A percentile compares a stretch with the other conserved stretches of the same genome.
These are phyloP conservation scores for Exophiala oligosperma DNA, from an alignment of 2,329 filamentous ascomycete genomes.

Conservation along the genomic window DNA sequence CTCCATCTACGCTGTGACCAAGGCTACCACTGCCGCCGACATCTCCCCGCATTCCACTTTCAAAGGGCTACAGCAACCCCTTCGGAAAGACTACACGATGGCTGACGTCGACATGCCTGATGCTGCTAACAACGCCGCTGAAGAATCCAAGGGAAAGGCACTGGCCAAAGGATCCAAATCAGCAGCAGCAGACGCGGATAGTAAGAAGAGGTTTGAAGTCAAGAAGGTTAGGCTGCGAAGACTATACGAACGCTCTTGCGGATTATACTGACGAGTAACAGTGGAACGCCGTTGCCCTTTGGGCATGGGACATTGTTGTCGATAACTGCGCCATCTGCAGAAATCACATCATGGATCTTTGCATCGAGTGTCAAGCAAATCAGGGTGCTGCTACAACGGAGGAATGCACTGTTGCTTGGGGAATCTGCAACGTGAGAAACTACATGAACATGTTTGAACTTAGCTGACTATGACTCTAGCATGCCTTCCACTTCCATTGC, in stretches of 20 bases:
- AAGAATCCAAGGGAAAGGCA: slow-evolving; percentile 54
- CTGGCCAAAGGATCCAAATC: slow-evolving; percentile 58
- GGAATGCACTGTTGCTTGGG: slow-evolving; percentile 98
- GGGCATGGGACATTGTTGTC: slow-evolving; percentile 99
- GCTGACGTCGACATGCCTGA: slow-evolving; percentile 97
- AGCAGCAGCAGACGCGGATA: slow-evolving; percentile 55
- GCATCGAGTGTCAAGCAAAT: slow-evolving; percentile 98
- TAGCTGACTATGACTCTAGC: slow-evolving; percentile 54
- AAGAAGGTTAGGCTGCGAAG: slow-evolving; percentile 73
- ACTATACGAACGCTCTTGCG: not conserved
- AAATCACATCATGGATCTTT: slow-evolving; percentile 99
- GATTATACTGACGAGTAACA: slow-evolving; percentile 42
- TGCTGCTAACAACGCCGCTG: slow-evolving; percentile 55
- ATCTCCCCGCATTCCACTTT: slow-evolving; percentile 24
- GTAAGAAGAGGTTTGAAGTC: slow-evolving; percentile 95
- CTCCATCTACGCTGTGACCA: slow-evolving; percentile 9
- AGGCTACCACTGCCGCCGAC: slow-evolving; percentile 9
- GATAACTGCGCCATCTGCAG: slow-evolving; percentile 99
- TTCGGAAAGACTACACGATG: slow-evolving; percentile 56
- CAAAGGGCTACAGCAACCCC: slow-evolving; percentile 2
- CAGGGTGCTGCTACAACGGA: slow-evolving; percentile 96
- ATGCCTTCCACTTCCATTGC: slow-evolving; percentile 99
- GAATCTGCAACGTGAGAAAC: slow-evolving; percentile 88
- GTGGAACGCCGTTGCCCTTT: slow-evolving; percentile 98
- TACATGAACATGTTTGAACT: slow-evolving; percentile 3